Evolutionary conservation across 2,329 filamentous ascomycete species (phyloP), one percentile per base, ranked within the genome.

Genomic region (Zelopaecilomyces penicillatus): DNA sequence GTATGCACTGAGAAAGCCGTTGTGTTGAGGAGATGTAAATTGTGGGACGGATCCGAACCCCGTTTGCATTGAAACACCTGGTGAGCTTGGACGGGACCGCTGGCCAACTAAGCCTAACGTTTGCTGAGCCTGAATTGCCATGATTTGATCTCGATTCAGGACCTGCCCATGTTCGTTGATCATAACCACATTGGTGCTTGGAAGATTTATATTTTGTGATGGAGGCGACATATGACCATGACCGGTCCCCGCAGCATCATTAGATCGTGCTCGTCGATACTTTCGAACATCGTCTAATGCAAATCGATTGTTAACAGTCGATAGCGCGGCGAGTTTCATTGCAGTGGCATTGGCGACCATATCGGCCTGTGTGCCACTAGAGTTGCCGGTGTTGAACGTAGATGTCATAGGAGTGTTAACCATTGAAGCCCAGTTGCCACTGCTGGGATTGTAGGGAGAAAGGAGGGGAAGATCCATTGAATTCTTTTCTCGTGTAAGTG

Each of bases 311-410:
- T 97, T 98, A 41, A 98, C 93, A 3, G 93, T 98, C 5, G 91
- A 97, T 38, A 98, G 74, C 12, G 93, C 93, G 38, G 93, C 93
- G 42, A 98, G 78, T 66, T 98, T 98, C 93, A 98, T 98, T 26
- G 93, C 93, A 11, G 93, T 97, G 28, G 93, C 93, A 61, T 97
- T 98, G 47, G 93, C 93, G 46, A 98, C 85, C 91, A 97, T 97
- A 59, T 98, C 93, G 11, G 89, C 90, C 63, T 96, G 90, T 45
- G 77, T 82, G 39, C 71, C 73, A 35, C 71, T 68, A 34, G 67
- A 67, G 53, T 76, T 63, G 43, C 53, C 56, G 11, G 73, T 67
- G 51, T 76, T 83, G 65, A 97, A 98, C 53, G 83, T 91, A 35
- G 87, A 71, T 5, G 91, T 87, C 85, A 97, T 94, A 2, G 93